phyloP scores from a whole-genome alignment of 225 moss, liverwort and hornwort genomes.

The Pseudisothecium myosuroides region DNA sequence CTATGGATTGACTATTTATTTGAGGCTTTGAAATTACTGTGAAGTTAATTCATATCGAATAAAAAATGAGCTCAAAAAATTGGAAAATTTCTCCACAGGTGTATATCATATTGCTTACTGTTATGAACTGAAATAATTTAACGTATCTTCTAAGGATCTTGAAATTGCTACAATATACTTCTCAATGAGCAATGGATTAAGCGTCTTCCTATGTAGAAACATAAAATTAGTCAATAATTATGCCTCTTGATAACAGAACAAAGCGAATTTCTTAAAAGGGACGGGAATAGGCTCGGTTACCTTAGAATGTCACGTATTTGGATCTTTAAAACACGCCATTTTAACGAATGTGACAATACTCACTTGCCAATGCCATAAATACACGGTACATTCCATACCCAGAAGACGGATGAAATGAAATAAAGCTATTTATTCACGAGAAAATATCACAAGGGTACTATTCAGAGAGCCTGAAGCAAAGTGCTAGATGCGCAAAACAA shows the following conservation, averaged over 20 bases:
- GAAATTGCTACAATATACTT: background rate
- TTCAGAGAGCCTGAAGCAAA: background rate
- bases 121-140: background rate
- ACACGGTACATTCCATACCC: too few relatives aligned
- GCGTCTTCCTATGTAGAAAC: background rate
- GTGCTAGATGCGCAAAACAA: background rate
- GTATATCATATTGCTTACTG: too few relatives aligned
- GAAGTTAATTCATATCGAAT: background rate
- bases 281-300: too few relatives aligned
- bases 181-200: background rate
- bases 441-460: background rate
- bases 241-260: background rate
- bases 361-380: too few relatives aligned
- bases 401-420: background rate
- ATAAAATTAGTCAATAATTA: too few relatives aligned
- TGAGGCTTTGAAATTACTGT: background rate
- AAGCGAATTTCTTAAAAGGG: background rate
- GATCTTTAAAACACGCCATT: background rate
- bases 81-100: background rate
- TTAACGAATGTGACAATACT: background rate
- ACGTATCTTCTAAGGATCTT: fast-evolving
- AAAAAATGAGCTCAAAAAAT: background rate
- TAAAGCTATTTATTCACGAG: background rate
- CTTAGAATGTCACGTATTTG: too few relatives aligned
- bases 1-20: too few relatives aligned